A percentile compares a stretch with the other conserved stretches of the same genome.
Evolutionary conservation across 139 green algal genomes (phyloP).

Genomic region (Coelastrella sp.): DNA sequence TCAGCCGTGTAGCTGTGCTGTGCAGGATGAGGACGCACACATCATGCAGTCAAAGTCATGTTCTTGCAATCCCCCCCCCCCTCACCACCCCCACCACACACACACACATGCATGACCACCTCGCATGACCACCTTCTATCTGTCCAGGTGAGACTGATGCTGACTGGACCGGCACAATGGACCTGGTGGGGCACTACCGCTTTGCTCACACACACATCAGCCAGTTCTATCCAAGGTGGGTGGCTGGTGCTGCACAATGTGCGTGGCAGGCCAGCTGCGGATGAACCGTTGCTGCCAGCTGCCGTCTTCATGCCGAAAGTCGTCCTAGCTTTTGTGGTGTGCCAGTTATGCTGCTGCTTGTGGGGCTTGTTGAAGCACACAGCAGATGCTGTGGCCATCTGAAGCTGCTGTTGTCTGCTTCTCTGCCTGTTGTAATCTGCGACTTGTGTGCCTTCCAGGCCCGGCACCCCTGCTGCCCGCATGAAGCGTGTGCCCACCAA

Average conservation of each 20-base stretch:
- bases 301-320: not conserved
- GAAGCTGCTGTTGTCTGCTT: not conserved
- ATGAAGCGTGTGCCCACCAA: conserved; percentile 83
- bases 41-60: no score
- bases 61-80: no score
- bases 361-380: not conserved
- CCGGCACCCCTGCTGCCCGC: conserved; percentile 90
- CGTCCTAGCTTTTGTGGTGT: not conserved
- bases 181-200: conserved; percentile 83
- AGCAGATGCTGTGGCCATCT: no score
- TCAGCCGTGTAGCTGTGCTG: no score
- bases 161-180: conserved; percentile 85
- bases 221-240: conserved; percentile 91
- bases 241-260: conserved; percentile 58
- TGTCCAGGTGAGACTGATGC: conserved; percentile 80
- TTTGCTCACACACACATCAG: conserved; percentile 91
- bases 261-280: not conserved
- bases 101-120: not conserved
- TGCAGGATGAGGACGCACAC: no score
- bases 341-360: not conserved
- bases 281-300: not conserved
- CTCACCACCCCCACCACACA: no score
- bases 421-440: not conserved
- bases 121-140: not conserved
- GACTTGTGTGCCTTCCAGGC: conserved; percentile 36